phyloP scores from a whole-genome alignment of 176 grass and related monocot species.

The Triticum urartu region DNA sequence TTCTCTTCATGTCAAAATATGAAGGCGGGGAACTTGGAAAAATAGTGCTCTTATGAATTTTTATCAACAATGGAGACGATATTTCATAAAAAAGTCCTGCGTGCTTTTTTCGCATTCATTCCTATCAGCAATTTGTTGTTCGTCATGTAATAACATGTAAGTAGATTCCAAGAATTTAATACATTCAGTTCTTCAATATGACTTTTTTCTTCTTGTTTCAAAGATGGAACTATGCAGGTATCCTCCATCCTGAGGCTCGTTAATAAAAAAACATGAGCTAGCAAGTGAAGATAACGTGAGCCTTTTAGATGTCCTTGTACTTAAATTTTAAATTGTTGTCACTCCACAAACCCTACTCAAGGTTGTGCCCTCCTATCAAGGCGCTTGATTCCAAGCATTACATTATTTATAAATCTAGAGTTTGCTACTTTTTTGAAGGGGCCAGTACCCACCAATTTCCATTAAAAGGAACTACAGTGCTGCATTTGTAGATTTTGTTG shows the following conservation, averaged over 20 bases:
- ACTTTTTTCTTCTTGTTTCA: constrained; percentile 35
- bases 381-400: neutral
- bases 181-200: neutral
- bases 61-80: neutral
- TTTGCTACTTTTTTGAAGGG: neutral
- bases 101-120: neutral
- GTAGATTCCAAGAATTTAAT: neutral
- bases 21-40: no score
- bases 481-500: constrained; percentile 10
- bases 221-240: constrained; percentile 33
- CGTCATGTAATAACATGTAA: neutral
- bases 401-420: neutral
- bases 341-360: neutral
- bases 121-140: neutral
- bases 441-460: no score
- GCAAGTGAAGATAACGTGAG: constrained; percentile 71
- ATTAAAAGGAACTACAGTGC: neutral
- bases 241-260: constrained; percentile 27
- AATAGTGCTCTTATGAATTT: no score
- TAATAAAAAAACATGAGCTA: constrained; percentile 25
- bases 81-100: neutral
- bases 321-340: neutral
- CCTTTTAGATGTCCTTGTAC: neutral
- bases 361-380: neutral
- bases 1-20: no score